Base-by-base conservation (phyloP, 164 flowering plant species). In the Protea cynaroides region DNA sequence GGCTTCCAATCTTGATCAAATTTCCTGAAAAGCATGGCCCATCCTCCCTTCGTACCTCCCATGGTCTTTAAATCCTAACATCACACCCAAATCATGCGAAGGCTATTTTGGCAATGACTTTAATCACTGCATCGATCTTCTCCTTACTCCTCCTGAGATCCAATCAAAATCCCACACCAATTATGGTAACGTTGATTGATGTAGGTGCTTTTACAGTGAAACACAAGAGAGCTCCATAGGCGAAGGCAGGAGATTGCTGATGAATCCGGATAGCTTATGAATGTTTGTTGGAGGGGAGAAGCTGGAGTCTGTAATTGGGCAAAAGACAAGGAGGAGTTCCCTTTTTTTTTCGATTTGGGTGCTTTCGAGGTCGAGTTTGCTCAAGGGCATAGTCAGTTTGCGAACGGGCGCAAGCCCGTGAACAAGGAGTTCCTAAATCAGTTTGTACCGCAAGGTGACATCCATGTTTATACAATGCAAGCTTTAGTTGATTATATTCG, bases 31-130 rank as follows among this genome's bases (percentile, higher is more conserved):
- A 94, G 68, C 93, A 19, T 89, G 97, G 99, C 97, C 99, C 0
- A 76, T 79, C 21, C 76, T 92, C 18, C 90, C 97, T 0, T 92
- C 97, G 25, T 90, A 82, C 76, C 84, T 86, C 21, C 94, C 97
- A 2, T 92, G 97, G 99, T 64, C 78, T 3, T 68, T 58, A 11
- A 64, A 67, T 63, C 71, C 82, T n/a, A 49, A 59, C 8, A 62
- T 69, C 22, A 60, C 54, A 2, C 18, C 46, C 22, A 44, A 70
- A 40, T 86, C 97, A 56, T 95, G 99, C 74, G 99, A 95, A 63
- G 96, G 78, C 25, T 92, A 69, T 66, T 95, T 95, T 73, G 99
- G 97, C 4, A 90, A 90, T 61, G 99, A 97, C 13, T 95, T 86
- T 77, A 78, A 79, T 49, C 79, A 71, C 47, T 72, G 75, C 0